phyloP scores from a whole-genome alignment of 2,329 filamentous ascomycete genomes.

The Aspergillus eucalypticola region DNA sequence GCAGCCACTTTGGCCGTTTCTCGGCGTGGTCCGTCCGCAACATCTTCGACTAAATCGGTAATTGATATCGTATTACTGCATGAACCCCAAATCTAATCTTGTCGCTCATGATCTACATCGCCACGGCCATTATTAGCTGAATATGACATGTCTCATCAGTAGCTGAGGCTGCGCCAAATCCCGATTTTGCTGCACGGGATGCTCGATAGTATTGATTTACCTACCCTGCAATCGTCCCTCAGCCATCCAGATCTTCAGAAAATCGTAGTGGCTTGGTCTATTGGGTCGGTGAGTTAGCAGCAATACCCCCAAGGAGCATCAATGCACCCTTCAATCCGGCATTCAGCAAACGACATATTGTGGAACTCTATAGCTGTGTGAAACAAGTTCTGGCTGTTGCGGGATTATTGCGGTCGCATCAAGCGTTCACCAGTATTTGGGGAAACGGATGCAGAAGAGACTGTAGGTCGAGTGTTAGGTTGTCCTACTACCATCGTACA shows the following conservation, averaged over 20 bases:
- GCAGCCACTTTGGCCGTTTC: background rate
- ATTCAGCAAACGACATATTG: background rate
- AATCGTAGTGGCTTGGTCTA: background rate
- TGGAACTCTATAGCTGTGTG: background rate
- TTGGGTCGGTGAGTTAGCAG: background rate
- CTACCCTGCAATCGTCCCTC: conserved; percentile 23
- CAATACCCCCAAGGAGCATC: background rate
- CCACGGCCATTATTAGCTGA: background rate
- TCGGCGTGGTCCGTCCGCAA: background rate
- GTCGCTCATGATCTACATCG: background rate
- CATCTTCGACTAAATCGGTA: background rate
- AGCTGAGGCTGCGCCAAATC: background rate
- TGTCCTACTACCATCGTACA: too few relatives aligned
- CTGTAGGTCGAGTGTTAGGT: too few relatives aligned
- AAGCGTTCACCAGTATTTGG: too few relatives aligned
- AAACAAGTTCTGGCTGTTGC: background rate
- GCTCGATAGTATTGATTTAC: background rate
- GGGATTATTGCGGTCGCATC: background rate
- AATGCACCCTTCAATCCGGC: background rate
- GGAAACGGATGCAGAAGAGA: too few relatives aligned
- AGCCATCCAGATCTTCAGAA: background rate
- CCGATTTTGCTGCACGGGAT: background rate
- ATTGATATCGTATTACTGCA: background rate
- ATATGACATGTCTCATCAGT: conserved; percentile 12
- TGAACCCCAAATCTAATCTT: conserved; percentile 10